These are phyloP conservation scores for Quercus cerris DNA, from an alignment of 306 rosid species.

Conservation along the genomic window DNA sequence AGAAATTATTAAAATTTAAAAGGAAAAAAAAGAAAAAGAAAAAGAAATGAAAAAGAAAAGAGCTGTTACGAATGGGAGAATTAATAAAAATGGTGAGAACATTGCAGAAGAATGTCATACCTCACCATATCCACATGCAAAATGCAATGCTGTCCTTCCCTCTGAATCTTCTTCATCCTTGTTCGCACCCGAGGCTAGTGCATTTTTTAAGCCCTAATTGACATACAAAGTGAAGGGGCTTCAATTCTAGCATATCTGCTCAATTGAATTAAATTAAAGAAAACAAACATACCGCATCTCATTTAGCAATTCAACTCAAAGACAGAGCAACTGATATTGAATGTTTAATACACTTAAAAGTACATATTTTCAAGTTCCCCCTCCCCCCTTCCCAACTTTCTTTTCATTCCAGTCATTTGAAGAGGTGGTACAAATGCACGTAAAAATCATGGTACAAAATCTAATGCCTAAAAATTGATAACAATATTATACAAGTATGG, in stretches of 20 bases:
- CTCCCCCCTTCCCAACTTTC: no score
- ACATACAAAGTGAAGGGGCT: conserved; percentile 2
- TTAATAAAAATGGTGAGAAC: neutral
- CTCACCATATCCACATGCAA: conserved; percentile 99
- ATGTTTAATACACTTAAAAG: neutral
- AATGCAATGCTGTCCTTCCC: conserved; percentile 98
- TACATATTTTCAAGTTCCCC: no score
- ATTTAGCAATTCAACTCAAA: conserved; percentile 6
- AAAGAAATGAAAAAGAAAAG: neutral
- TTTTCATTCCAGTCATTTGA: no score
- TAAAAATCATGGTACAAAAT: no score
- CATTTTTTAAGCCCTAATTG: conserved; percentile 80
- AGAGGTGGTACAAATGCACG: no score
- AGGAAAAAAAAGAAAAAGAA: neutral
- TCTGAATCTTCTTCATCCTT: conserved; percentile 97
- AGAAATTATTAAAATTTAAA: neutral
- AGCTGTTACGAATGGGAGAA: neutral
- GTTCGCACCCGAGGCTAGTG: conserved; percentile 80
- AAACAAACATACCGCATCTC: neutral
- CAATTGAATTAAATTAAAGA: neutral
- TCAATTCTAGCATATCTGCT: conserved; percentile 20
- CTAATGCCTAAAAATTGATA: no score
- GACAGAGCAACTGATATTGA: neutral
- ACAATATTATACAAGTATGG: no score
- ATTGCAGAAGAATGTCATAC: conserved; percentile 37